A percentile compares a stretch with the other conserved stretches of the same genome.
phyloP scores from a whole-genome alignment of 2,329 filamentous ascomycete species.

The Arthroderma sp. region DNA sequence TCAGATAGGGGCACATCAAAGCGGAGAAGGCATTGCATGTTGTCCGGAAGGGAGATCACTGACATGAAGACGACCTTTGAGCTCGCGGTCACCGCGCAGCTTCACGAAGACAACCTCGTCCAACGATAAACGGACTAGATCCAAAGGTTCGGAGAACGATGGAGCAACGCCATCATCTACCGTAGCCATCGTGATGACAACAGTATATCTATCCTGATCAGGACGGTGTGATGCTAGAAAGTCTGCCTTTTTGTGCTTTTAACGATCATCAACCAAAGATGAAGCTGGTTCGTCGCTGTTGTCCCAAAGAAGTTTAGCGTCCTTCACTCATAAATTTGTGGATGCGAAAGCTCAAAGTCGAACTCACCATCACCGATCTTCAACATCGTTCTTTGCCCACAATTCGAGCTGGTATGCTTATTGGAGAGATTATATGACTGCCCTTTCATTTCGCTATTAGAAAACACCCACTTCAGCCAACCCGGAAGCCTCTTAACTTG shows the following conservation, averaged over 20 bases:
- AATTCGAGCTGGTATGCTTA: no score
- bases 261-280: background rate
- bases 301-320: slow-evolving; percentile 15
- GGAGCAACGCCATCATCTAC: slow-evolving; percentile 55
- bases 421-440: no score
- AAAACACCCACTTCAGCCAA: no score
- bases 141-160: slow-evolving; percentile 79
- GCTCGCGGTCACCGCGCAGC: slow-evolving; percentile 84
- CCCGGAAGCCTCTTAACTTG: no score
- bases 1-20: slow-evolving; percentile 1
- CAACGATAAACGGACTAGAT: slow-evolving; percentile 84
- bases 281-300: background rate
- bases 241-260: background rate
- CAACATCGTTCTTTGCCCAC: no score
- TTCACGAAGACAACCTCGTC: slow-evolving; percentile 97
- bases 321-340: background rate
- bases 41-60: slow-evolving; percentile 20
- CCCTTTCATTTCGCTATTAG: no score
- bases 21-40: background rate
- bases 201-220: no score
- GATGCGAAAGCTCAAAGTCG: background rate
- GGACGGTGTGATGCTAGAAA: background rate
- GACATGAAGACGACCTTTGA: slow-evolving; percentile 91
- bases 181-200: slow-evolving; percentile 57
- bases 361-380: no score